Conservation (phyloP, 2,329 filamentous ascomycete genomes). For the Aphanoascus verrucosus region DNA sequence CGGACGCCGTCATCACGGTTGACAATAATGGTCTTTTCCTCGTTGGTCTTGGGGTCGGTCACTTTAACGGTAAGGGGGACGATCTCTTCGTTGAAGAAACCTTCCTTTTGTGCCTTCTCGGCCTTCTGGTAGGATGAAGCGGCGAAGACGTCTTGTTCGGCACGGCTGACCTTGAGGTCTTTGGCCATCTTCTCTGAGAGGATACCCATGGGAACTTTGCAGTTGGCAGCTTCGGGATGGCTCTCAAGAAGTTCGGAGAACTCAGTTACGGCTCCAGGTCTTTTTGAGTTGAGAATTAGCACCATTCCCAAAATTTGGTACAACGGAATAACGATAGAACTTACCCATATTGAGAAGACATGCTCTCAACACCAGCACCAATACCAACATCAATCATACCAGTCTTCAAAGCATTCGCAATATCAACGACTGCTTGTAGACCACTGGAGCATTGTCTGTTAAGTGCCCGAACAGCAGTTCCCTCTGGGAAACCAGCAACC, state of each 20-base stretch:
- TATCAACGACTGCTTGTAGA: slow-evolving; percentile 82
- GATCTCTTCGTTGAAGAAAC: slow-evolving; percentile 91
- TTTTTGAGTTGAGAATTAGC: slow-evolving; percentile 24
- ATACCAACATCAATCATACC: slow-evolving; percentile 95
- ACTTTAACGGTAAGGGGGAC: slow-evolving; percentile 74
- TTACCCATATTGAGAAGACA: slow-evolving; percentile 83
- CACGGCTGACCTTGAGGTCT: slow-evolving; percentile 61
- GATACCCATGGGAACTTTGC: slow-evolving; percentile 94
- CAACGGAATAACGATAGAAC: slow-evolving; percentile 21
- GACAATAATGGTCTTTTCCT: slow-evolving; percentile 74
- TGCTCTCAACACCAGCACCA: slow-evolving; percentile 92
- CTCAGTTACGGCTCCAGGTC: slow-evolving; percentile 74
- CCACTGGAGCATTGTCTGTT: slow-evolving; percentile 94
- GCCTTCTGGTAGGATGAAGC: slow-evolving; percentile 85
- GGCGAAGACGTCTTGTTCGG: slow-evolving; percentile 81
- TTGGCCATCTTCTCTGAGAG: slow-evolving; percentile 92
- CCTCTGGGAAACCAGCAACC: slow-evolving; percentile 80
- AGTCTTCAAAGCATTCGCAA: slow-evolving; percentile 79
- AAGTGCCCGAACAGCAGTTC: slow-evolving; percentile 71
- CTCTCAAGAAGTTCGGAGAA: slow-evolving; percentile 82
- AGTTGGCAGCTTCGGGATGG: slow-evolving; percentile 76
- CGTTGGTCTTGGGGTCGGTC: slow-evolving; percentile 81
- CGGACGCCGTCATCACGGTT: slow-evolving; percentile 79
- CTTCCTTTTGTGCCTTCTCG: slow-evolving; percentile 66
- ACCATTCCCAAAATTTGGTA: neutral